Evolutionary conservation across 768 basidiomycete genomes (phyloP), one percentile per base, ranked within the genome.

Genomic region (Fomitopsis serialis): DNA sequence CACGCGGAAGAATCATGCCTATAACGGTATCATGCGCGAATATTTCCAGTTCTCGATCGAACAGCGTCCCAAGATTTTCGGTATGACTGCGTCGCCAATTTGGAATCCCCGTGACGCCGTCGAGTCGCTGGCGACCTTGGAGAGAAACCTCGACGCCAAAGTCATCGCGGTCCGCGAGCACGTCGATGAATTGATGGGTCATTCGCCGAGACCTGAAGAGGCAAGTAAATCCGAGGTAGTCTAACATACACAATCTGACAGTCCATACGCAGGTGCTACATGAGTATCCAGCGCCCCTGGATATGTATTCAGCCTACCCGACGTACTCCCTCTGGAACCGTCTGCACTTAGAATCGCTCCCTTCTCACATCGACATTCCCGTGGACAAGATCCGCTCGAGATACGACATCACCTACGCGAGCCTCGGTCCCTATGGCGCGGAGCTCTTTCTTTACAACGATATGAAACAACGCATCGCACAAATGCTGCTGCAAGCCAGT

Each of bases 31-130:
- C 52, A 79, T 84, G 78, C 71, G 72, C 19, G 75, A 82, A 45
- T 80, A 83, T 63, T 82, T 76, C 56, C 74, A 74, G 50, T 72
- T 65, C 42, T 74, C 70, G 37, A 61, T 40, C 24, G 47, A 61
- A 1, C 61, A 71, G 19, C 74, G 86, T n/a, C 89, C 90, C 10
- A 92, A 89, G 64, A 75, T 96, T n/a, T 90, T 95, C 55, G 93
- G 93, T 2, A 88, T 96, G 85, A 95, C 93, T 0, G 93, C 93
- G 0, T 92, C 89, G 17, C 92, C 92, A 0, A 82, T 92, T 23
- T 92, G 87, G 86, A 88, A 89, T 57, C 76, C 81, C 12, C 85
- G 80, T 57, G 79, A 90, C 49, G 82, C 89, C 0, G 66, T 71
- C 19, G 78, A 77, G 22, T 87, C 88, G 2, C 70, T 95, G 19